A percentile compares a stretch with the other conserved stretches of the same genome.
phyloP scores from a whole-genome alignment of 805 yeast genomes.

The Candida yuanshanica region DNA sequence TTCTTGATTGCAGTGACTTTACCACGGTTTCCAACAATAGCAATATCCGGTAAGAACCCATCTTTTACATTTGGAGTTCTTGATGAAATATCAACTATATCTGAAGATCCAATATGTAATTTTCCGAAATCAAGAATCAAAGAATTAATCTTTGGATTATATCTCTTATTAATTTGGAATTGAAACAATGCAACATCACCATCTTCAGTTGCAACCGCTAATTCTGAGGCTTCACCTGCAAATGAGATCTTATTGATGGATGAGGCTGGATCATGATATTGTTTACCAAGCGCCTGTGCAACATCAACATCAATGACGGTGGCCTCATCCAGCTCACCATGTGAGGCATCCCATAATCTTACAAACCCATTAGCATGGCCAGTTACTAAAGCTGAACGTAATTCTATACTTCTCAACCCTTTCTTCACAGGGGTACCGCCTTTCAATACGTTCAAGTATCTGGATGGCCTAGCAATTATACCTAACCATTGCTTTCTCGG shows the following conservation, averaged over 20 bases:
- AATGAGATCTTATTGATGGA: constrained; percentile 59
- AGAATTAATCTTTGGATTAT: constrained; percentile 30
- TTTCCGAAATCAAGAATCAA: constrained; percentile 26
- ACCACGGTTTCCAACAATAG: constrained; percentile 40
- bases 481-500: constrained; percentile 72
- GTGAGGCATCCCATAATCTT: constrained; percentile 78
- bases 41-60: constrained; percentile 57
- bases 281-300: constrained; percentile 39
- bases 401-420: constrained; percentile 40
- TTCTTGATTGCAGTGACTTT: constrained; percentile 56
- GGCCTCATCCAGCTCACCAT: constrained; percentile 60
- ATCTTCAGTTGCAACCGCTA: constrained; percentile 58
- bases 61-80: constrained; percentile 49
- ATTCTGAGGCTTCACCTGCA: constrained; percentile 71
- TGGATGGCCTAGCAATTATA: constrained; percentile 50
- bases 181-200: constrained; percentile 77
- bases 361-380: constrained; percentile 87
- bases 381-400: constrained; percentile 60
- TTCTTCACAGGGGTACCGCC: constrained; percentile 76
- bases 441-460: constrained; percentile 43
- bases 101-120: constrained; percentile 25
- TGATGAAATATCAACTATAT: constrained; percentile 43
- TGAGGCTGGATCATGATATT: constrained; percentile 29
- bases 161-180: constrained; percentile 51
- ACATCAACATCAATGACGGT: constrained; percentile 57